Conservation (phyloP, 768 basidiomycete species). For the Hemileccinum impolitum region DNA sequence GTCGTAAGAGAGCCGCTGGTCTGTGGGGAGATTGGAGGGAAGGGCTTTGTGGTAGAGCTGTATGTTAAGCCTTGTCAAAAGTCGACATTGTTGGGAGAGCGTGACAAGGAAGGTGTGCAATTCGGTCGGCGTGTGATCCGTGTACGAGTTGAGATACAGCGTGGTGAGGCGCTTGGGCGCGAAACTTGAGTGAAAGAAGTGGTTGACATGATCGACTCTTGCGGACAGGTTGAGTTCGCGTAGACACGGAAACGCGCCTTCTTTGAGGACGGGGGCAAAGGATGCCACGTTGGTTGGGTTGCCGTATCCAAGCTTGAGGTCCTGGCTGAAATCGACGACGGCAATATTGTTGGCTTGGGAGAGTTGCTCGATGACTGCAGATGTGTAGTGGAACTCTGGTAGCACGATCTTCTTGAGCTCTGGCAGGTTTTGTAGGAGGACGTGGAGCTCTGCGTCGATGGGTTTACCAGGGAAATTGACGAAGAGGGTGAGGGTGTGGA, state of each 20-base stretch:
- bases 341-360: constrained; percentile 43
- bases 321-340: constrained; percentile 52
- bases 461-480: constrained; percentile 37
- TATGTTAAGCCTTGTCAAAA: constrained; percentile 43
- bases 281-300: constrained; percentile 39
- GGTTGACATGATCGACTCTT: constrained; percentile 41
- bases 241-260: constrained; percentile 52
- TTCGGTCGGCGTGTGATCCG: constrained; percentile 40
- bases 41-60: constrained; percentile 29
- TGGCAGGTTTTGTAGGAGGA: constrained; percentile 39
- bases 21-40: constrained; percentile 10
- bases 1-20: constrained; percentile 33
- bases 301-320: constrained; percentile 46
- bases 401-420: constrained; percentile 47
- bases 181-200: constrained; percentile 42
- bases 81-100: constrained; percentile 45
- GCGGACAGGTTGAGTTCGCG: constrained; percentile 50
- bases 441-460: constrained; percentile 40
- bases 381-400: constrained; percentile 51
- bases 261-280: constrained; percentile 42
- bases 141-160: constrained; percentile 51
- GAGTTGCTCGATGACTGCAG: constrained; percentile 42
- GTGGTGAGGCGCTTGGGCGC: constrained; percentile 47
- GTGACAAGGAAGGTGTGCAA: constrained; percentile 43
- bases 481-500: constrained; percentile 46